Conservation (phyloP, 2,329 filamentous ascomycete species). For the Aspergillus nomiae region DNA sequence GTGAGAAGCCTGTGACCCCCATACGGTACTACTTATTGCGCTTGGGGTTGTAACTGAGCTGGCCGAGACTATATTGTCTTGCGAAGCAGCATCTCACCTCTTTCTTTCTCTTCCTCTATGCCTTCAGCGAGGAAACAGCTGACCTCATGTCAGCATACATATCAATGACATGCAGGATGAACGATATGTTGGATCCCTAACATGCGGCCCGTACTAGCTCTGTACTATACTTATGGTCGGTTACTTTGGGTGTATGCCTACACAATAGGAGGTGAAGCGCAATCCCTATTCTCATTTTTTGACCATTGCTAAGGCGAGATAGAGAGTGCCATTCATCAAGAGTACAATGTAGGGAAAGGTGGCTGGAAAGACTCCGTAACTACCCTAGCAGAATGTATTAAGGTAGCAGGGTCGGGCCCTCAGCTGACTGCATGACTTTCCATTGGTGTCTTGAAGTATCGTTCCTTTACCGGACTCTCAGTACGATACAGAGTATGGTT, state of each 20-base stretch:
- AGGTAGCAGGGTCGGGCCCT: neutral
- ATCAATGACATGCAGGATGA: neutral
- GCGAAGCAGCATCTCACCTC: neutral
- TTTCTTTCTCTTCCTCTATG: too few species aligned
- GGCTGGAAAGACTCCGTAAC: neutral
- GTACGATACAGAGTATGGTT: neutral
- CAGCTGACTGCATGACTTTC: neutral
- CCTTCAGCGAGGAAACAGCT: neutral
- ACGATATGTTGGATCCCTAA: neutral
- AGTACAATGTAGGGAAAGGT: neutral
- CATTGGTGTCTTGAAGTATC: too few species aligned
- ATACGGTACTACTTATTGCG: neutral
- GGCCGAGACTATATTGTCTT: neutral
- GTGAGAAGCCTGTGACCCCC: neutral
- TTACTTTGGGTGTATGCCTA: too few species aligned
- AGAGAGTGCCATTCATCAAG: neutral
- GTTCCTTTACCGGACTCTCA: neutral
- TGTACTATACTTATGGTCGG: neutral
- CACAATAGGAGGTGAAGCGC: too few species aligned
- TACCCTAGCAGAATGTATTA: neutral
- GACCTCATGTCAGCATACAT: neutral
- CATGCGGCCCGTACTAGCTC: neutral
- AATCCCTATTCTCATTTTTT: too few species aligned
- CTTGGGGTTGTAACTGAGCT: neutral
- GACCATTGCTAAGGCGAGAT: too few species aligned